Conservation (phyloP, 78 protist genomes). For the Paratrimastix pyriformis region DNA sequence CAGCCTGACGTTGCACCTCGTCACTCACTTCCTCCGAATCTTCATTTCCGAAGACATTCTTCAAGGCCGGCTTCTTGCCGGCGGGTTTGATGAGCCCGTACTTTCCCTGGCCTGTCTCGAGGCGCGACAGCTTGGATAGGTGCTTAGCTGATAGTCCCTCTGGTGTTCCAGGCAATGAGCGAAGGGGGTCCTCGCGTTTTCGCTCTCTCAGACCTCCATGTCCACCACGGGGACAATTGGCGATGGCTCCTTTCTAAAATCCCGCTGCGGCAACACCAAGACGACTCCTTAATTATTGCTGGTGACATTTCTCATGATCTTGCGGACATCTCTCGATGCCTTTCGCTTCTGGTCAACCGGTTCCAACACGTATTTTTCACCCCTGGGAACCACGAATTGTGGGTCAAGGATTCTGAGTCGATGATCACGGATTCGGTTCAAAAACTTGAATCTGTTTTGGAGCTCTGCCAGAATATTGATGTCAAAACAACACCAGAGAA, state of each 20-base stretch:
- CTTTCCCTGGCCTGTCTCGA: too few relatives aligned
- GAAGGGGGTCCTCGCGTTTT: too few relatives aligned
- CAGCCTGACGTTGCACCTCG: too few relatives aligned
- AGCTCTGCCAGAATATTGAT: not conserved
- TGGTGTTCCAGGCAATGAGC: too few relatives aligned
- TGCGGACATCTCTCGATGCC: not conserved
- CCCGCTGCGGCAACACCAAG: not conserved
- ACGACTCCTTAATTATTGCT: not conserved
- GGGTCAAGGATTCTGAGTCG: not conserved
- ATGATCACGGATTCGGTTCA: not conserved
- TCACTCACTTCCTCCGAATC: too few relatives aligned
- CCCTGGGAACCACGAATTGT: constrained; percentile 20
- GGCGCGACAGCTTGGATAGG: too few relatives aligned
- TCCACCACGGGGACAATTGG: not conserved
- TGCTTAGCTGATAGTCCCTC: too few relatives aligned
- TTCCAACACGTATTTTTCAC: constrained; percentile 10
- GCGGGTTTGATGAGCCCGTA: too few relatives aligned
- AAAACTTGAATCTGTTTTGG: not conserved
- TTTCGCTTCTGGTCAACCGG: not conserved
- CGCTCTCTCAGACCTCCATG: not conserved
- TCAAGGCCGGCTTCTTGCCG: too few relatives aligned
- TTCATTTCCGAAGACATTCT: too few relatives aligned
- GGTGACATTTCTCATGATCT: not conserved
- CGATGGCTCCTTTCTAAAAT: not conserved
- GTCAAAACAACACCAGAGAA: not conserved